Conservation (phyloP, 208 protist genomes). For the Wallacemonas sp. region DNA sequence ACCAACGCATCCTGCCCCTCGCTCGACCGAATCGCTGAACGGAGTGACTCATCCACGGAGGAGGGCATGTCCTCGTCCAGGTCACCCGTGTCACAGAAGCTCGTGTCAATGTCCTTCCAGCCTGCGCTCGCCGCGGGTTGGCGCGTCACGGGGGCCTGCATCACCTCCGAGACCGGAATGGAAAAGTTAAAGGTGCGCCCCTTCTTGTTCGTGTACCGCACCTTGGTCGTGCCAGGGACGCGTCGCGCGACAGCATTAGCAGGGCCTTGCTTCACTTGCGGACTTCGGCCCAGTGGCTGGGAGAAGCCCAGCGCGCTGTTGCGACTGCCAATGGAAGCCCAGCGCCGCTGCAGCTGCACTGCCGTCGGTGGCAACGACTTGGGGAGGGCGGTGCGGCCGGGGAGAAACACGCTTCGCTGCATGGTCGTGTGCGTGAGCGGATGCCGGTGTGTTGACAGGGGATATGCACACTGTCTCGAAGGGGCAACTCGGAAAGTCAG, state of each 20-base stretch:
- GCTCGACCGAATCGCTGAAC: not conserved
- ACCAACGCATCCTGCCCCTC: constrained; percentile 22
- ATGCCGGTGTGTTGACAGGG: not conserved
- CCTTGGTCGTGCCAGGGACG: constrained; percentile 83
- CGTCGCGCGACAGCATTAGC: constrained; percentile 39
- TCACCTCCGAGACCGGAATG: constrained; percentile 75
- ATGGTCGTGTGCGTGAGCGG: not conserved
- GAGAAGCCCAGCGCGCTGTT: constrained; percentile 37
- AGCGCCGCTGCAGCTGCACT: not conserved
- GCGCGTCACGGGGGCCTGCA: constrained; percentile 64
- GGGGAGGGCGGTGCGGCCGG: too few species aligned
- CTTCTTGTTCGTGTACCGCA: constrained; percentile 85
- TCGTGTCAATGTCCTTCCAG: constrained; percentile 81
- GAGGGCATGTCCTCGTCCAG: constrained; percentile 86
- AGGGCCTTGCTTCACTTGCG: constrained; percentile 59
- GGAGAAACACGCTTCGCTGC: too few species aligned
- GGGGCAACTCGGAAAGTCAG: too few species aligned
- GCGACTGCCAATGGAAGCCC: constrained; percentile 33
- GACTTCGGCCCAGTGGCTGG: constrained; percentile 34
- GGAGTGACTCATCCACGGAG: constrained; percentile 59
- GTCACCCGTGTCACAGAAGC: constrained; percentile 77
- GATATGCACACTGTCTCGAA: too few species aligned
- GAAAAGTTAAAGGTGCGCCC: constrained; percentile 84
- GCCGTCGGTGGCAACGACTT: too few species aligned
- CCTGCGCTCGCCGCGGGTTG: constrained; percentile 32